A percentile compares a stretch with the other conserved stretches of the same genome.
These are phyloP conservation scores for Gyrodon lividus DNA, from an alignment of 768 basidiomycete species.

Conservation along the genomic window DNA sequence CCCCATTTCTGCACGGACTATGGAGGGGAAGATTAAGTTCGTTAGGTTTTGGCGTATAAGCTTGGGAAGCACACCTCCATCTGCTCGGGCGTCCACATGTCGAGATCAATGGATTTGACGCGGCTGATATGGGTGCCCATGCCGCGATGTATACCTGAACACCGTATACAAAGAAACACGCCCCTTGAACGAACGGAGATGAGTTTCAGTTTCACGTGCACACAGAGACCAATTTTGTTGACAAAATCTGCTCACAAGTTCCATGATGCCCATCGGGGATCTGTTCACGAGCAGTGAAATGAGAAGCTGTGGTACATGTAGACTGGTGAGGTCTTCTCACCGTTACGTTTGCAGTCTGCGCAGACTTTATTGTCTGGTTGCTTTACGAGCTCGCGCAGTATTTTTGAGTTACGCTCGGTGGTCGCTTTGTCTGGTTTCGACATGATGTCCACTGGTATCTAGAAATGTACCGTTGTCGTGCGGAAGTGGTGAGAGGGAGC, in stretches of 20 bases:
- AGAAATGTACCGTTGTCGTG: background rate
- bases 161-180: constrained; percentile 93
- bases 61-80: constrained; percentile 66
- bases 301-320: background rate
- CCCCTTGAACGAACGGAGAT: constrained; percentile 50
- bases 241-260: constrained; percentile 64
- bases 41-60: background rate
- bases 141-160: constrained; percentile 94
- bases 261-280: constrained; percentile 98
- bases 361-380: constrained; percentile 90
- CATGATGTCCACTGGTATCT: constrained; percentile 28
- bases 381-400: constrained; percentile 85
- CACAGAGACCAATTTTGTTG: background rate
- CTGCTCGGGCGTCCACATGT: constrained; percentile 97
- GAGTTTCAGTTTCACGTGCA: background rate
- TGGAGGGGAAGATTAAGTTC: background rate
- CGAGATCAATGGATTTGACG: constrained; percentile 96
- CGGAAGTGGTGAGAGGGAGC: constrained; percentile 1
- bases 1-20: constrained; percentile 93
- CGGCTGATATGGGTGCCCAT: constrained; percentile 99
- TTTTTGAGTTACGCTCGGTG: constrained; percentile 74
- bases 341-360: constrained; percentile 96
- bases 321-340: constrained; percentile 42
- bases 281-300: constrained; percentile 39
- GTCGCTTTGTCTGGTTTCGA: constrained; percentile 78